These are phyloP conservation scores for Pseudopediastrum boryanum DNA, from an alignment of 139 green algal genomes.

Conservation along the genomic window DNA sequence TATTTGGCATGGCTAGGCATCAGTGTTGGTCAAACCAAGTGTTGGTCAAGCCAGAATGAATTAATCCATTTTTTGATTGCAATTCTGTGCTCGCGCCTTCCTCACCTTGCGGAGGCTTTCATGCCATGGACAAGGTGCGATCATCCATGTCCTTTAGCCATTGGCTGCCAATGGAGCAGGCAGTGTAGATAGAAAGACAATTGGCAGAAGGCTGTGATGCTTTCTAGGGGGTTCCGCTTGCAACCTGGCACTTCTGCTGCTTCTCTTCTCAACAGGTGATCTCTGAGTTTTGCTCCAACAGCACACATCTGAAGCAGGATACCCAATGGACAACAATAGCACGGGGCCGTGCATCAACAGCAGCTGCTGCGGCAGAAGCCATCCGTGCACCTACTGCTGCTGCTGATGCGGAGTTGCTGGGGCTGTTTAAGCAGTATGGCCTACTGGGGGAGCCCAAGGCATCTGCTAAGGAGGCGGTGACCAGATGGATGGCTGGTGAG, in stretches of 20 bases:
- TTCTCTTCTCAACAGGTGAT: conserved; percentile 1
- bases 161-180: too few relatives aligned
- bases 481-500: conserved; percentile 29
- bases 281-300: conserved; percentile 4
- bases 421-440: background rate
- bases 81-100: too few relatives aligned
- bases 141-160: background rate
- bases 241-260: background rate
- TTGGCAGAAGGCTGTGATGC: too few relatives aligned
- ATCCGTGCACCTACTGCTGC: background rate
- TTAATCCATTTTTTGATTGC: too few relatives aligned
- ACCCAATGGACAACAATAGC: background rate
- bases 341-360: background rate
- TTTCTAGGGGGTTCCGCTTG: background rate
- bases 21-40: too few relatives aligned
- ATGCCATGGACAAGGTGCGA: conserved; percentile 11
- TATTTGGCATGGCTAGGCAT: too few relatives aligned
- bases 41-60: too few relatives aligned
- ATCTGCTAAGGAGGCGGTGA: conserved; percentile 23
- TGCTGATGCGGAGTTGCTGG: background rate
- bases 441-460: conserved; percentile 34
- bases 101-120: too few relatives aligned
- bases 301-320: conserved; percentile 13
- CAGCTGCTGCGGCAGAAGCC: background rate
- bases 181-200: too few relatives aligned